These are phyloP conservation scores for Protea cynaroides DNA, from an alignment of 164 flowering plant species.

Conservation along the genomic window DNA sequence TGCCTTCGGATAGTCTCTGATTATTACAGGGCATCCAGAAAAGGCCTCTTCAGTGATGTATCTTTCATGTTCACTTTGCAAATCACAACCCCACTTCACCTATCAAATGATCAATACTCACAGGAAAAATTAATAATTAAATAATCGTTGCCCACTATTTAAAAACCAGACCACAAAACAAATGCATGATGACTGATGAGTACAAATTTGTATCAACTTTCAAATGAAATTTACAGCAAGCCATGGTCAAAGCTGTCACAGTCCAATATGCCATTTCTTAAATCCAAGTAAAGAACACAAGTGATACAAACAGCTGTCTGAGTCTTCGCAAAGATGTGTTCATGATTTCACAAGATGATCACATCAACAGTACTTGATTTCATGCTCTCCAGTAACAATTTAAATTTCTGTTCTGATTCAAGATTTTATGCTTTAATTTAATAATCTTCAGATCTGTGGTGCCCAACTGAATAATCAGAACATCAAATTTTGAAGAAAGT, in stretches of 20 bases:
- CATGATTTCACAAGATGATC: background rate
- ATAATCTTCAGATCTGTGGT: too few relatives aligned
- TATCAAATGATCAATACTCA: slow-evolving; percentile 18
- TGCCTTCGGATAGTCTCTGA: slow-evolving; percentile 97
- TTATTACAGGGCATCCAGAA: slow-evolving; percentile 82
- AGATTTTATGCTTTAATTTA: too few relatives aligned
- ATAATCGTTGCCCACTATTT: background rate
- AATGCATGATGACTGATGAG: background rate
- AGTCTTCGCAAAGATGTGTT: too few relatives aligned
- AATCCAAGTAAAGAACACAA: too few relatives aligned
- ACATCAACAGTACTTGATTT: background rate
- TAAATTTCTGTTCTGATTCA: too few relatives aligned
- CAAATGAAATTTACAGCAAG: background rate
- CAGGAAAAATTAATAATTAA: background rate
- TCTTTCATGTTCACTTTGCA: slow-evolving; percentile 98
- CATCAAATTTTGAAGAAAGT: too few relatives aligned
- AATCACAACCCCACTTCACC: slow-evolving; percentile 98
- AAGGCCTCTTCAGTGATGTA: slow-evolving; percentile 86
- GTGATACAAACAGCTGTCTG: too few relatives aligned
- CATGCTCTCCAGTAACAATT: too few relatives aligned
- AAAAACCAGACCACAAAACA: background rate
- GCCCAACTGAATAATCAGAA: too few relatives aligned
- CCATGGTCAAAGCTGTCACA: background rate
- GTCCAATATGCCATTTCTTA: too few relatives aligned
- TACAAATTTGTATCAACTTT: background rate